A percentile compares a stretch with the other conserved stretches of the same genome.
phyloP scores from a whole-genome alignment of 345 rosid species.

The Carallia brachiata region DNA sequence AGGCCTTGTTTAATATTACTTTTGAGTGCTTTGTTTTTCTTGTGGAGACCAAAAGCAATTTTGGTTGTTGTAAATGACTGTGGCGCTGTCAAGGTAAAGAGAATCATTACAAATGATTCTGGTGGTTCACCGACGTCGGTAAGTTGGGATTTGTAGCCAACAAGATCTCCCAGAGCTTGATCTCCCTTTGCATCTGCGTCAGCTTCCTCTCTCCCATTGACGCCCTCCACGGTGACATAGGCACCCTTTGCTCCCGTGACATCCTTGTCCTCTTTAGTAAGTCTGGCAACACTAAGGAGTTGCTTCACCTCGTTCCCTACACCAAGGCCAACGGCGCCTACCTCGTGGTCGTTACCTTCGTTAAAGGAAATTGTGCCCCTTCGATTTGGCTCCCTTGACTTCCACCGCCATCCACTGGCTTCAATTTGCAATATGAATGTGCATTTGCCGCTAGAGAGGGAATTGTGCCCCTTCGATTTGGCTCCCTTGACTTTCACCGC shows the following conservation, averaged over 20 bases:
- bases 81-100: neutral
- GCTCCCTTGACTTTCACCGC: slow-evolving; percentile 97
- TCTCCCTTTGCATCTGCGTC: no score
- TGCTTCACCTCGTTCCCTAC: slow-evolving; percentile 80
- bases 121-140: no score
- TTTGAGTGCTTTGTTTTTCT: no score
- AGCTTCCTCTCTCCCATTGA: neutral
- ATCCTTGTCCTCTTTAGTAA: slow-evolving; percentile 76
- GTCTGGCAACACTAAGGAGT: slow-evolving; percentile 86
- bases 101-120: slow-evolving; percentile 15
- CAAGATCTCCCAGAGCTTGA: no score
- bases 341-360: slow-evolving; percentile 74
- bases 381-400: slow-evolving; percentile 11
- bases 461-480: slow-evolving; percentile 82
- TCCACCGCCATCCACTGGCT: slow-evolving; percentile 24
- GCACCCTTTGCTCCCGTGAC: slow-evolving; percentile 50
- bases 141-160: no score
- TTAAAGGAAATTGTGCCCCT: slow-evolving; percentile 38
- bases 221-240: slow-evolving; percentile 58
- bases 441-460: slow-evolving; percentile 78
- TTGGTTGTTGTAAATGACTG: neutral
- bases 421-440: slow-evolving; percentile 69
- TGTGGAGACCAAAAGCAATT: no score
- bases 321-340: slow-evolving; percentile 69
- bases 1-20: no score